Evolutionary conservation across 2,329 filamentous ascomycete genomes (phyloP), one percentile per base, ranked within the genome.

Genomic region (Dryadomyces sulphureus): DNA sequence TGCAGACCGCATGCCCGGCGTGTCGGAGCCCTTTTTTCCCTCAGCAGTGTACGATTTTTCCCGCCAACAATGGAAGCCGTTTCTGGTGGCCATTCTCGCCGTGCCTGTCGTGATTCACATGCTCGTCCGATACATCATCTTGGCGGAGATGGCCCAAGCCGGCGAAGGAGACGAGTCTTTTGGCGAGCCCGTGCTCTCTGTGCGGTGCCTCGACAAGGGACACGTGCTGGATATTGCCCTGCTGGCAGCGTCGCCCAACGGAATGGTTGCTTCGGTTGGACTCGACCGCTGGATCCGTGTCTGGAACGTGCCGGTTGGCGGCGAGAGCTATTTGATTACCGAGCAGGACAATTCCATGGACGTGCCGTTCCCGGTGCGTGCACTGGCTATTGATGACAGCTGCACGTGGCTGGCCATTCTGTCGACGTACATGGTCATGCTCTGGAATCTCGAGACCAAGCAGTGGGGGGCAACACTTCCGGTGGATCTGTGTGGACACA

Each of bases 151-250:
- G 17, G 62, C 64, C 7, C 65, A 71, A 8, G 62, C 68, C 5
- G 66, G 70, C 7, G 63, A 58, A 0, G 62, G 67, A n/a, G 65
- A 2, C 16, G 41, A 36, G 12, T 19, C 42, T 2, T 8, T 16
- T 3, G 22, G 69, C 25, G 62, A 66, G 20, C 66, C 73, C 1
- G 61, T 73, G 1, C 60, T 89, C 12, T 72, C 70, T 0, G 67
- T 85, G 41, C 73, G 72, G 43, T 77, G 75, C 2, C 58, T 88
- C 11, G 66, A 67, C 22, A 67, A 70, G 14, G 79, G 79, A 0
- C 85, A 90, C 56, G 62, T 65, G 7, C 67, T 90, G 12, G 84
- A 90, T 55, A 69, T 90, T 35, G 75, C 76, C 12, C 72, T 79
- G 56, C 62, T 90, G 49, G 62, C 70, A 5, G 69, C 79, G 16